phyloP scores from a whole-genome alignment of 78 protist genomes.

The Guillardia theta region DNA sequence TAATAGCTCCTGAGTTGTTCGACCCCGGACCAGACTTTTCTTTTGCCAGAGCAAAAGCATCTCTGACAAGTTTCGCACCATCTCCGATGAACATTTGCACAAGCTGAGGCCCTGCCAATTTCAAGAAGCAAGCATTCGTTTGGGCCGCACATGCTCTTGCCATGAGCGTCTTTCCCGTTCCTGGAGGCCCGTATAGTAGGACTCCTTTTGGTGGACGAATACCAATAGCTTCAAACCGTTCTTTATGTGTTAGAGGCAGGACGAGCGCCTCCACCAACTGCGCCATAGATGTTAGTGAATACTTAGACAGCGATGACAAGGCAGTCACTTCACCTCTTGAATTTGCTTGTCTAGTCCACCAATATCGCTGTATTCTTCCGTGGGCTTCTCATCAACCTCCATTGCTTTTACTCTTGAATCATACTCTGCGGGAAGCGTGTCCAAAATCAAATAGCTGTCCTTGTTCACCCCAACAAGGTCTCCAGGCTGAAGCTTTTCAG shows the following conservation, averaged over 20 bases:
- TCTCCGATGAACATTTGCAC: constrained; percentile 98
- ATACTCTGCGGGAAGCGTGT: constrained; percentile 95
- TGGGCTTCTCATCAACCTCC: constrained; percentile 98
- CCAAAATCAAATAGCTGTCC: constrained; percentile 95
- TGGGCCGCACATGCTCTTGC: constrained; percentile 99
- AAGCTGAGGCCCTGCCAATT: constrained; percentile 94
- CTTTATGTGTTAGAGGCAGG: constrained; percentile 94
- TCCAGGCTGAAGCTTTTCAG: constrained; percentile 89
- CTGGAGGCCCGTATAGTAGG: constrained; percentile 99
- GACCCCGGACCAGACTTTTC: constrained; percentile 78
- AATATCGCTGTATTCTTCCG: constrained; percentile 93
- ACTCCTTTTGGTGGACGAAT: constrained; percentile 96
- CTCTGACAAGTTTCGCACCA: constrained; percentile 99
- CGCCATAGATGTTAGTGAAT: not conserved
- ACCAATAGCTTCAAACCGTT: constrained; percentile 89
- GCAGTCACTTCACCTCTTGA: constrained; percentile 57
- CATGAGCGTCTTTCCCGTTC: constrained; percentile 91
- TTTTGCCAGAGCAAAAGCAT: constrained; percentile 98
- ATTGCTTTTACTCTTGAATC: constrained; percentile 78
- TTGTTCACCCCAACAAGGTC: constrained; percentile 99
- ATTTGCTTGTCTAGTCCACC: constrained; percentile 99
- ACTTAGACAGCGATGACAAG: not conserved
- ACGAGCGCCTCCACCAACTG: constrained; percentile 96
- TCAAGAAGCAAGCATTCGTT: constrained; percentile 92
- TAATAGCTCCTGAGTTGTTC: constrained; percentile 70